These are phyloP conservation scores for Endoconidiophora polonica DNA, from an alignment of 2,329 filamentous ascomycete genomes.

Conservation along the genomic window DNA sequence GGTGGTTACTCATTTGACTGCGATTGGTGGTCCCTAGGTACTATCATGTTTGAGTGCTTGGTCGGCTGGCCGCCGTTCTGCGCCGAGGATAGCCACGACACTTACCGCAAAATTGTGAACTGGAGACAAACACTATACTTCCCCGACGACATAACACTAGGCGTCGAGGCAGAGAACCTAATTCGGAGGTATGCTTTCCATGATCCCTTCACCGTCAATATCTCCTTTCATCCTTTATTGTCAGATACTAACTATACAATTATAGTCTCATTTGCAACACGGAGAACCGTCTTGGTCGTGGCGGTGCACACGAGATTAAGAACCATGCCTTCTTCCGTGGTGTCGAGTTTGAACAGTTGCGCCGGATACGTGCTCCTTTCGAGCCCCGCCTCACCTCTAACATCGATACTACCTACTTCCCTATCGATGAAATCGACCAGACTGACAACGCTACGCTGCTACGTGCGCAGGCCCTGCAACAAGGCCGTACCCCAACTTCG, in stretches of 20 bases:
- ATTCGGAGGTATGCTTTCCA: conserved; percentile 58
- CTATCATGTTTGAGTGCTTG: conserved; percentile 74
- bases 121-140: conserved; percentile 94
- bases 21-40: conserved; percentile 72
- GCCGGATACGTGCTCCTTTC: conserved; percentile 86
- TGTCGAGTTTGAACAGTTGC: conserved; percentile 84
- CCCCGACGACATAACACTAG: conserved; percentile 82
- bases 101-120: conserved; percentile 97
- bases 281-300: conserved; percentile 74
- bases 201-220: neutral
- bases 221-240: neutral
- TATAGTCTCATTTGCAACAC: conserved; percentile 80
- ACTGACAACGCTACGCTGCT: conserved; percentile 81
- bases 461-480: conserved; percentile 63
- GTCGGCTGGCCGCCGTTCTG: conserved; percentile 77
- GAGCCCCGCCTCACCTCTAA: conserved; percentile 86
- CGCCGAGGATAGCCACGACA: conserved; percentile 91
- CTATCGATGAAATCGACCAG: conserved; percentile 94
- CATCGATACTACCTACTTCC: conserved; percentile 96
- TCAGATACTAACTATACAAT: conserved; percentile 12
- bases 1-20: conserved; percentile 63
- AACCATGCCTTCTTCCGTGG: conserved; percentile 89
- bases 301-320: conserved; percentile 85
- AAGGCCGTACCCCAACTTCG: conserved; percentile 29
- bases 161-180: conserved; percentile 75